Evolutionary conservation across 2,329 filamentous ascomycete species (phyloP).

Genomic region (Hypoxylon sp.): DNA sequence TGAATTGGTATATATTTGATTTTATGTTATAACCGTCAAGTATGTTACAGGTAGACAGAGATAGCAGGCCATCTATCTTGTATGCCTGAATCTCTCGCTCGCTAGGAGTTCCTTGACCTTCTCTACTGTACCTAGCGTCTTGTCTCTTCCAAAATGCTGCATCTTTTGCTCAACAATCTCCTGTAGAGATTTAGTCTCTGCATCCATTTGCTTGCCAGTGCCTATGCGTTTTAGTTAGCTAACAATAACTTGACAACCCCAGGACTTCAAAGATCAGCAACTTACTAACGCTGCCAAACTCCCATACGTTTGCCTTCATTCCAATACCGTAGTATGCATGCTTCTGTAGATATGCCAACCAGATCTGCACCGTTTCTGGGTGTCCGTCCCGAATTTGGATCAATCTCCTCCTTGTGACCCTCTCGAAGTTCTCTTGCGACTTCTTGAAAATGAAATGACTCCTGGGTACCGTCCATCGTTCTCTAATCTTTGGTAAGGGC

Average conservation of each 20-base stretch:
- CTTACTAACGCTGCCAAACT: constrained; percentile 81
- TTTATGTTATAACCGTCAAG: constrained; percentile 39
- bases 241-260: constrained; percentile 1
- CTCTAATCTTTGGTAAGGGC: constrained; percentile 86
- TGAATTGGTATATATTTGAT: constrained; percentile 40
- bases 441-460: constrained; percentile 97
- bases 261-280: constrained; percentile 32
- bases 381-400: constrained; percentile 95
- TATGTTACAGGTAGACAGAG: constrained; percentile 34
- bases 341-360: constrained; percentile 93
- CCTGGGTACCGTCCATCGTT: constrained; percentile 94
- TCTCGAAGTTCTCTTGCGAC: constrained; percentile 96
- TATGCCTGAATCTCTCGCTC: constrained; percentile 63
- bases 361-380: constrained; percentile 88
- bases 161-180: constrained; percentile 66
- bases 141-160: constrained; percentile 69
- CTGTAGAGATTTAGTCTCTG: constrained; percentile 53
- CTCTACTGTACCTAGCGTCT: constrained; percentile 65
- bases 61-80: constrained; percentile 49
- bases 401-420: constrained; percentile 85
- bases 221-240: constrained; percentile 56
- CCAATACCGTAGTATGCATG: constrained; percentile 96
- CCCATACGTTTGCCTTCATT: constrained; percentile 99
- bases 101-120: constrained; percentile 72
- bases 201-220: constrained; percentile 67